Base-by-base conservation (phyloP, 1,139 yeast genomes). In the Protomyces gravidus region DNA sequence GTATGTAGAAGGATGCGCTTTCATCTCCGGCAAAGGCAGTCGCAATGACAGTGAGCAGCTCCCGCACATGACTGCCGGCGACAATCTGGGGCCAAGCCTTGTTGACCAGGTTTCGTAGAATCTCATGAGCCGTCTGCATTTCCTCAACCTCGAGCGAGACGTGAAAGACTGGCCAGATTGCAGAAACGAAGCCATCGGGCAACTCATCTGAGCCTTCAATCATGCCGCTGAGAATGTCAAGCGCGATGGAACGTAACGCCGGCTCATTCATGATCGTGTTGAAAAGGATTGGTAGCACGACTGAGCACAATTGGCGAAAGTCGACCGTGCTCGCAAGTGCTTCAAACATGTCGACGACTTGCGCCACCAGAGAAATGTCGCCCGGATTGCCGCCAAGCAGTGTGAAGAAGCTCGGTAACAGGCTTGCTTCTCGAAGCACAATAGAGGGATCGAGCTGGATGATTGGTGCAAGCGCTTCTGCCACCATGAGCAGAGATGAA, bases 281-380 rank as follows among this genome's bases (percentile, higher is more conserved):
- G 40, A 48, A 32, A 15, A 60, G 26, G n/a, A 47, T 49, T 7
- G 62, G 62, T 45, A 60, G 28, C 5, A 58, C 57, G 5, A 45
- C 47, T 13, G 50, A 32, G 40, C 61, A 55, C 3, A 60, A 17
- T 13, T 48, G 32, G 15, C 19, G 58, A 33, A 55, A 56, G 42
- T 61, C 49, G 28, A 55, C 57, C 19, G 32, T 36, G 9, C 52
- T 39, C 3, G 61, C 63, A 19, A 62, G 50, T n/a, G 55, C 39
- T 45, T 62, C 63, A 30, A 62, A 62, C n/a, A 55, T 50, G 39
- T 62, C 63, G 30, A 50, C 61, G 26, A 62, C 48, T 21, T 52
- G 45, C 23, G 64, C 64, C 28, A 48, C 57, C 9, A 62, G 45
- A 27, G 57, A 62, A 2, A 63, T 64, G 40, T 62, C 63, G n/a